A percentile compares a stretch with the other conserved stretches of the same genome.
These are phyloP conservation scores for Nitzschia sp. DNA, from an alignment of 108 stramenopile genomes.

Conservation along the genomic window DNA sequence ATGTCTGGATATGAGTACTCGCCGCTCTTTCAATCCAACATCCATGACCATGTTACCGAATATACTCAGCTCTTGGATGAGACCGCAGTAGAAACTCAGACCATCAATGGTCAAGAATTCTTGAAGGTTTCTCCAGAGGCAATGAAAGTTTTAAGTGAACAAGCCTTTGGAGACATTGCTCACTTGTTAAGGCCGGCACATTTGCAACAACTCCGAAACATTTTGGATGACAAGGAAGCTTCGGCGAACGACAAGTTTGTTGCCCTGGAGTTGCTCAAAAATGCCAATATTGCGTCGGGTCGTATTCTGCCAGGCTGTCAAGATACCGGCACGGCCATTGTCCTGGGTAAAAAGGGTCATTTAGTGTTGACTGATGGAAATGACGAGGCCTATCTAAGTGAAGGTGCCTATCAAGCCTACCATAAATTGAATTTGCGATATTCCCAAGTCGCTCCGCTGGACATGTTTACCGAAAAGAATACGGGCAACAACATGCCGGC, in stretches of 20 bases:
- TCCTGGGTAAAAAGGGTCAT: slow-evolving; percentile 92
- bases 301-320: slow-evolving; percentile 93
- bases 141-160: slow-evolving; percentile 62
- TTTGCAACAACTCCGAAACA: slow-evolving; percentile 88
- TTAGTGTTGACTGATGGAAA: slow-evolving; percentile 93
- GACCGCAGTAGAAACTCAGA: slow-evolving; percentile 53
- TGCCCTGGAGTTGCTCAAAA: slow-evolving; percentile 93
- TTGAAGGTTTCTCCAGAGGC: slow-evolving; percentile 53
- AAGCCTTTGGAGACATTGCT: slow-evolving; percentile 90
- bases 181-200: slow-evolving; percentile 93
- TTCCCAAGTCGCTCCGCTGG: slow-evolving; percentile 92
- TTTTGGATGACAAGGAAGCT: slow-evolving; percentile 95
- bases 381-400: slow-evolving; percentile 87
- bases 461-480: slow-evolving; percentile 95
- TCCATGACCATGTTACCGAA: slow-evolving; percentile 37
- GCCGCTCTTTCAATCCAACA: slow-evolving; percentile 69
- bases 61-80: slow-evolving; percentile 61
- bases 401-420: slow-evolving; percentile 93
- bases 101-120: slow-evolving; percentile 58
- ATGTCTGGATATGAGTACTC: slow-evolving; percentile 51
- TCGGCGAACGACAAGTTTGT: slow-evolving; percentile 94
- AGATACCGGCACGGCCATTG: slow-evolving; percentile 96
- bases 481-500: slow-evolving; percentile 94
- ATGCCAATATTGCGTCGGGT: slow-evolving; percentile 93
- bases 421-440: slow-evolving; percentile 89